Evolutionary conservation across 805 yeast species (phyloP), one percentile per base, ranked within the genome.

Genomic region (Tetrapisispora pingtungensis): DNA sequence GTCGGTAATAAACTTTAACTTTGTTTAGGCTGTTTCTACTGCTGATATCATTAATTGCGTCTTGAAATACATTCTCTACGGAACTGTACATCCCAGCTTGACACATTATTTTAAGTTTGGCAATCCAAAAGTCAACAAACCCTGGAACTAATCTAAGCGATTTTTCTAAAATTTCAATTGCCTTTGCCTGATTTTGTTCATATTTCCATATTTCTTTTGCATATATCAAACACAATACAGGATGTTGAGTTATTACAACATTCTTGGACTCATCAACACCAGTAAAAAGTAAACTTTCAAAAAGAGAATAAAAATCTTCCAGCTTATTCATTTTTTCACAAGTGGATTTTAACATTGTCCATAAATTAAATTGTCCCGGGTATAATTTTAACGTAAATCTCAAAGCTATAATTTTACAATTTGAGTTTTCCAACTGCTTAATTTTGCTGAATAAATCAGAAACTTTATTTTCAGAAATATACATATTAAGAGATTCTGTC

Each of bases 121-220:
- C 90, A 41, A 81, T 65, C 85, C 87, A 81, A 10, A 86, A 57
- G 20, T 72, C 75, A 47, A 77, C 80, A 47, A 66, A 69, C 0
- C 61, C 50, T 1, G 81, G 74, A 8, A 74, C 61, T 2, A 51
- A 43, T 4, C 64, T 55, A 36, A 74, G 57, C 0, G 83, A 82
- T 13, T 68, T 63, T 2, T 65, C 56, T 6, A 88, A 62, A 4
- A 84, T 73, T 1, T 56, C 52, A 42, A 80, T 65, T 0, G 95
- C 83, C 3, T 67, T 72, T 1, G 57, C 63, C 1, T 72, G 53
- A 51, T 82, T 77, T 1, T 66, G 56, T 2, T 64, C 71, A 20
- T 66, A 45, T 36, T 65, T 61, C 81, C 87, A 78, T 42, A 72
- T 67, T 52, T 83, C 89, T 51, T 81, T 81, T 0, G 95, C 83